These are phyloP conservation scores for Lasiodiplodia gonubiensis DNA, from an alignment of 2,329 filamentous ascomycete species.

Conservation along the genomic window DNA sequence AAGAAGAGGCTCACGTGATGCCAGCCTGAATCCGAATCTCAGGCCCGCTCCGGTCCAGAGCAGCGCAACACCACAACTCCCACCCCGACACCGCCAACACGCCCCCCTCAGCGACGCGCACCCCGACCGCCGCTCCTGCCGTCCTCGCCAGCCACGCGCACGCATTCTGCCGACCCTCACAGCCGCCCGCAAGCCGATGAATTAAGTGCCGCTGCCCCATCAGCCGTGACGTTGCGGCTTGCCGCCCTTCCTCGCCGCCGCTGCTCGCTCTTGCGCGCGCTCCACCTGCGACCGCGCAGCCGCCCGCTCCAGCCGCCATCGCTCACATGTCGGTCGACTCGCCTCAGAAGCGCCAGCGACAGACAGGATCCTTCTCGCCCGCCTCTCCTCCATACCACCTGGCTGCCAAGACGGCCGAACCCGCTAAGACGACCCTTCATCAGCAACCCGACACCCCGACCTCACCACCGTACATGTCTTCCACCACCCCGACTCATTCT, in stretches of 20 bases:
- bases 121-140: background rate
- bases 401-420: conserved; percentile 41
- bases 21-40: background rate
- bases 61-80: conserved; percentile 12
- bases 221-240: conserved; percentile 32
- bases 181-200: conserved; percentile 13
- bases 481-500: conserved; percentile 47
- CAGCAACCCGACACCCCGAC: conserved; percentile 55
- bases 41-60: background rate
- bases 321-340: conserved; percentile 32
- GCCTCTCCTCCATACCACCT: conserved; percentile 51
- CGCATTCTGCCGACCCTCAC: background rate
- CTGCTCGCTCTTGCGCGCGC: conserved; percentile 19
- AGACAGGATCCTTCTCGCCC: conserved; percentile 52
- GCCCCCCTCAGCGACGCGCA: conserved; percentile 19
- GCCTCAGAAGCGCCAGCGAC: conserved; percentile 45
- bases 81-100: conserved; percentile 24
- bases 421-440: conserved; percentile 48
- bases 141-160: background rate
- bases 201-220: conserved; percentile 22
- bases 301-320: background rate
- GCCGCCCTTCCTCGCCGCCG: conserved; percentile 20
- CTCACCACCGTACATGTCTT: conserved; percentile 55
- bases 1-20: background rate
- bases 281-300: conserved; percentile 10